phyloP scores from a whole-genome alignment of 495 filamentous ascomycete species.

The Penicillium cataractarum region DNA sequence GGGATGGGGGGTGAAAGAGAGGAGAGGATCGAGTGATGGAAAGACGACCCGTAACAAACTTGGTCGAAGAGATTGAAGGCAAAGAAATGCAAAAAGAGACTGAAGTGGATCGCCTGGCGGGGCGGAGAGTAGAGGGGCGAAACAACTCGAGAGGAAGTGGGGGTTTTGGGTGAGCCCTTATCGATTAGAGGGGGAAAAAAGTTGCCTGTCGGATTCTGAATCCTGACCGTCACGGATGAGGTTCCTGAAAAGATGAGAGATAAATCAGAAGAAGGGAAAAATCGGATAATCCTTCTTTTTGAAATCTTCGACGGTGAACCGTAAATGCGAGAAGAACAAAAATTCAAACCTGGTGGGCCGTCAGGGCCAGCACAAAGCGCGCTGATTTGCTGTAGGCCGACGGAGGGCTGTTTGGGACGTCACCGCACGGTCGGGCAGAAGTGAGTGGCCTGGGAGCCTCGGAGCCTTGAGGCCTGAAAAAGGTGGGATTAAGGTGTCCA shows the following conservation, averaged over 20 bases:
- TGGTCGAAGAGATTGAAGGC: conserved; percentile 37
- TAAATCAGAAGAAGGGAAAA: background rate
- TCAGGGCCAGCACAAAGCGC: conserved; percentile 4
- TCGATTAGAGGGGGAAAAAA: conserved; percentile 45
- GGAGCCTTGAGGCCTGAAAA: conserved; percentile 7
- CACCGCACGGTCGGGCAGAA: conserved; percentile 28
- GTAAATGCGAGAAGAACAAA: conserved; percentile 26
- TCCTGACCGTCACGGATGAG: conserved; percentile 12
- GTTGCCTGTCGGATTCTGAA: conserved; percentile 10
- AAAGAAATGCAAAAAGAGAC: conserved; percentile 43
- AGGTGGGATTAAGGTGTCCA: conserved; percentile 1
- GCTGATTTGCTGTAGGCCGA: conserved; percentile 31
- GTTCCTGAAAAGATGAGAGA: conserved; percentile 1
- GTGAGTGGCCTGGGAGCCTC: background rate
- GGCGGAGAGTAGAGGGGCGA: conserved; percentile 44
- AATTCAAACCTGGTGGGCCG: conserved; percentile 37
- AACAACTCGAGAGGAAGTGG: conserved; percentile 22
- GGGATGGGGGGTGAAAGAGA: conserved; percentile 11
- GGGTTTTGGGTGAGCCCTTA: conserved; percentile 43
- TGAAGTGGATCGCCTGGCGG: conserved; percentile 49
- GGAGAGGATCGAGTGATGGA: conserved; percentile 21
- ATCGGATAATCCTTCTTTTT: background rate
- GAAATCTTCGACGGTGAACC: conserved; percentile 5
- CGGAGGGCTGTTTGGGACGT: conserved; percentile 26
- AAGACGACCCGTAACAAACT: conserved; percentile 15